Base-by-base conservation (phyloP, 495 filamentous ascomycete genomes). In the Schizothecium vesticola region DNA sequence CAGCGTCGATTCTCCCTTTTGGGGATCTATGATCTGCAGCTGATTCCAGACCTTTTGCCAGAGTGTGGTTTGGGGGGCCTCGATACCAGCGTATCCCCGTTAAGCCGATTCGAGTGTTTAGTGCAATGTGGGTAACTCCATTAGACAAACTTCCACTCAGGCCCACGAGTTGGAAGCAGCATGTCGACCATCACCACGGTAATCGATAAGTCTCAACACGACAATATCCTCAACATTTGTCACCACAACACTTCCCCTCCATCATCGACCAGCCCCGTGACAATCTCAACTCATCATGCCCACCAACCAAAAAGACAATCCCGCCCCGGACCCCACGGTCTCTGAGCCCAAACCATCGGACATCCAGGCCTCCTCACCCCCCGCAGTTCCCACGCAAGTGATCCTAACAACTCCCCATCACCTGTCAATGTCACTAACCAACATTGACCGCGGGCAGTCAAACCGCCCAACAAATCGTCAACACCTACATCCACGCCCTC, bases 401-500 rank as follows among this genome's bases (percentile, higher is more conserved):
- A 19, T 21, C 5, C 59, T 6, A n/a, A n/a, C 3, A 7, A 19
- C 8, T 1, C 26, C 13, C 19, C 28, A 3, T 11, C 26, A 3
- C 26, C 1, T 13, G 12, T 43, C 12, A 0, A 16, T 16, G 26
- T 16, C 19, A 0, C 19, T 26, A 28, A 61, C 43, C 19, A n/a
- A 11, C 1, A 19, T 23, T 22, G 28, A 31, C 28, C 28, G 19
- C 5, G 3, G 13, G 33, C 57, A 61, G 59, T 1, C 24, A 29
- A 21, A 26, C 68, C 3, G 59, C 72, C 26, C 68, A 73, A 19
- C 13, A 12, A 28, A 74, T 65, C 0, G 87, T 92, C 29, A 83
- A 88, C 63, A 80, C 75, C 6, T 89, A 92, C 76, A 92, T 93
- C 71, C 79, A 79, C 67, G 81, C 88, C 1, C 78, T 94, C 5